Percentiles rank a stretch among this genome's conserved stretches.
phyloP scores from a whole-genome alignment of 495 filamentous ascomycete genomes.

The Annulohypoxylon stygium region DNA sequence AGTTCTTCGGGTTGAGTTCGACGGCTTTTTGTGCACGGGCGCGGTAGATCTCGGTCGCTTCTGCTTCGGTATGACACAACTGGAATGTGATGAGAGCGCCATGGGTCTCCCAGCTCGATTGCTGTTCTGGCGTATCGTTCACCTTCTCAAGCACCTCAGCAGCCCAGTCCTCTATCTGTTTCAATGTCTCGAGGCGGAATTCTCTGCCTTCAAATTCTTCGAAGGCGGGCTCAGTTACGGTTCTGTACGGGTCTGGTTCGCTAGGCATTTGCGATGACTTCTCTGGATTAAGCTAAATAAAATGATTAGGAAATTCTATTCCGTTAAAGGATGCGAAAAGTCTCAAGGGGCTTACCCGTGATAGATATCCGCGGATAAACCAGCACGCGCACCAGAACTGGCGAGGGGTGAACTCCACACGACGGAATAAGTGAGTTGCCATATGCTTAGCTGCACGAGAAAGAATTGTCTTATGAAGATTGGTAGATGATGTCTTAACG shows the following conservation, averaged over 20 bases:
- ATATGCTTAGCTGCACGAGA: slow-evolving; percentile 41
- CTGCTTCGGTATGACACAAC: slow-evolving; percentile 34
- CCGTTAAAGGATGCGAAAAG: neutral
- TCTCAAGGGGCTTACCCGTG: slow-evolving; percentile 33
- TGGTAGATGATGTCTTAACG: slow-evolving; percentile 32
- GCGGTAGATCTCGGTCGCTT: slow-evolving; percentile 38
- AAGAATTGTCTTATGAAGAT: slow-evolving; percentile 44
- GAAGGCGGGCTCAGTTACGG: neutral
- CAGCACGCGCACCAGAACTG: slow-evolving; percentile 44
- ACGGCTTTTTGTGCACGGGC: slow-evolving; percentile 50
- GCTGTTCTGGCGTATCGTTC: slow-evolving; percentile 29
- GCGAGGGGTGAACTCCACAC: slow-evolving; percentile 46
- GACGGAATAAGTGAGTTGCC: slow-evolving; percentile 46
- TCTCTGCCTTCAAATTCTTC: slow-evolving; percentile 30
- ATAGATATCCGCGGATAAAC: slow-evolving; percentile 47
- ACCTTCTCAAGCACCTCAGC: slow-evolving; percentile 24
- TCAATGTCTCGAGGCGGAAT: slow-evolving; percentile 31
- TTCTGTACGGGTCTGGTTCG: slow-evolving; percentile 27
- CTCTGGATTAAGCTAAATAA: slow-evolving; percentile 37
- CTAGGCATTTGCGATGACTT: slow-evolving; percentile 38
- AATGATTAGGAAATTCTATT: slow-evolving; percentile 26
- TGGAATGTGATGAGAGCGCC: slow-evolving; percentile 51
- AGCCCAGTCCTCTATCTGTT: slow-evolving; percentile 44
- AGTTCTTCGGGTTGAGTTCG: slow-evolving; percentile 54
- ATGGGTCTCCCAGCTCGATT: slow-evolving; percentile 57